These are phyloP conservation scores for Paecilomyces variotii DNA, from an alignment of 2,329 filamentous ascomycete genomes.

Conservation along the genomic window DNA sequence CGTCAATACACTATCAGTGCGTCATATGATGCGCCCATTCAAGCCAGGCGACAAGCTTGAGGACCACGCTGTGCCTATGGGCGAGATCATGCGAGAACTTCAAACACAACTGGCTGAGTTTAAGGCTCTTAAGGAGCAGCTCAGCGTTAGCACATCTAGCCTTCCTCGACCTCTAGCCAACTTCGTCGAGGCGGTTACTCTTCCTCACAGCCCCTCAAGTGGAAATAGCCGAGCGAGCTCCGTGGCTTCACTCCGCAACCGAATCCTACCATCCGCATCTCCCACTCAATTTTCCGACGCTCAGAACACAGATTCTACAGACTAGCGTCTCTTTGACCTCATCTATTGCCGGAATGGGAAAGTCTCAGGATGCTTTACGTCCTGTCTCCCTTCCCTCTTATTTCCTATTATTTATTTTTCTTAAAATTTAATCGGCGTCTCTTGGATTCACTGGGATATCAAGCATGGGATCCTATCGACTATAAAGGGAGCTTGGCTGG, in stretches of 20 bases:
- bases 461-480: background rate
- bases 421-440: background rate
- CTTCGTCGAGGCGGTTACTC: slow-evolving; percentile 1
- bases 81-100: slow-evolving; percentile 47
- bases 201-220: background rate
- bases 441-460: background rate
- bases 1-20: slow-evolving; percentile 67
- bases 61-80: slow-evolving; percentile 70
- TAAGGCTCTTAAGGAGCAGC: slow-evolving; percentile 31
- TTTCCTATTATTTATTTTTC: background rate
- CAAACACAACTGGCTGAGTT: slow-evolving; percentile 36
- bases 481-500: background rate
- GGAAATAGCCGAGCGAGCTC: background rate
- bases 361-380: background rate
- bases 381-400: background rate
- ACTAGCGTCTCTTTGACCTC: background rate
- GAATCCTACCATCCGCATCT: background rate
- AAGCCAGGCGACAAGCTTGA: slow-evolving; percentile 55
- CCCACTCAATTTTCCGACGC: background rate
- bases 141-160: slow-evolving; percentile 20
- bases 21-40: slow-evolving; percentile 69
- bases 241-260: background rate
- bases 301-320: background rate
- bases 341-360: background rate
- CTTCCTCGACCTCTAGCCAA: slow-evolving; percentile 10